phyloP scores from a whole-genome alignment of 768 basidiomycete genomes.

The Fomitopsis serialis region DNA sequence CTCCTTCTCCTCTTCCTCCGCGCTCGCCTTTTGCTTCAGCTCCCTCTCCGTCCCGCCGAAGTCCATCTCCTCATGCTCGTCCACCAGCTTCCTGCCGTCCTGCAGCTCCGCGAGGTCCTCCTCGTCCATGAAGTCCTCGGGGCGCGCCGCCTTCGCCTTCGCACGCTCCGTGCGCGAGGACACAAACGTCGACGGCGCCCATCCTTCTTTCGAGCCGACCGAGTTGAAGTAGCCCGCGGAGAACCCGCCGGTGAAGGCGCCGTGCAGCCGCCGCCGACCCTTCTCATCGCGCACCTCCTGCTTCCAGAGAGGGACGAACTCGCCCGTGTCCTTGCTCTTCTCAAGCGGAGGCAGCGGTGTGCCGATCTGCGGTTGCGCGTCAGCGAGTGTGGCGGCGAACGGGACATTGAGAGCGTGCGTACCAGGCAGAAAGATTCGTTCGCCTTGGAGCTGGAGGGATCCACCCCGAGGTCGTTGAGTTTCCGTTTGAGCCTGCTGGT shows the following conservation, averaged over 20 bases:
- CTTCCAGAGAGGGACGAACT: constrained; percentile 97
- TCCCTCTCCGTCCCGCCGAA: constrained; percentile 52
- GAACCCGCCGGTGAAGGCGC: constrained; percentile 98
- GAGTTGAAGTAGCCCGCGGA: constrained; percentile 96
- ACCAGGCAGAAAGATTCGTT: constrained; percentile 87
- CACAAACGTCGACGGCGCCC: constrained; percentile 89
- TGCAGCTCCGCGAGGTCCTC: constrained; percentile 86
- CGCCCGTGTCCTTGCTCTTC: constrained; percentile 85
- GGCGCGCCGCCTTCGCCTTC: constrained; percentile 52
- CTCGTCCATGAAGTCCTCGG: constrained; percentile 98
- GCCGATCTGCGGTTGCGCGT: constrained; percentile 58
- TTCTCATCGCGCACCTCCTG: constrained; percentile 95
- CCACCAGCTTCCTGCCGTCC: constrained; percentile 69
- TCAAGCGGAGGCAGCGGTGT: constrained; percentile 94
- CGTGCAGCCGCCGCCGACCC: constrained; percentile 88
- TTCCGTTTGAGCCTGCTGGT: constrained; percentile 73
- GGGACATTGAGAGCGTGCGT: constrained; percentile 13
- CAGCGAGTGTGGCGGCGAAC: neutral
- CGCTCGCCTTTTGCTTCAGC: constrained; percentile 25
- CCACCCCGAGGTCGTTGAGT: constrained; percentile 74
- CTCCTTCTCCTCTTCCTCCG: constrained; percentile 49
- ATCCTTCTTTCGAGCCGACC: constrained; percentile 97
- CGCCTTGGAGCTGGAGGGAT: constrained; percentile 61
- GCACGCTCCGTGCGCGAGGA: constrained; percentile 80
- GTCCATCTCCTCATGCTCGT: constrained; percentile 77